A percentile compares a stretch with the other conserved stretches of the same genome.
These are phyloP conservation scores for Dictyophora rubrovolvata DNA, from an alignment of 768 basidiomycete species.

Conservation along the genomic window DNA sequence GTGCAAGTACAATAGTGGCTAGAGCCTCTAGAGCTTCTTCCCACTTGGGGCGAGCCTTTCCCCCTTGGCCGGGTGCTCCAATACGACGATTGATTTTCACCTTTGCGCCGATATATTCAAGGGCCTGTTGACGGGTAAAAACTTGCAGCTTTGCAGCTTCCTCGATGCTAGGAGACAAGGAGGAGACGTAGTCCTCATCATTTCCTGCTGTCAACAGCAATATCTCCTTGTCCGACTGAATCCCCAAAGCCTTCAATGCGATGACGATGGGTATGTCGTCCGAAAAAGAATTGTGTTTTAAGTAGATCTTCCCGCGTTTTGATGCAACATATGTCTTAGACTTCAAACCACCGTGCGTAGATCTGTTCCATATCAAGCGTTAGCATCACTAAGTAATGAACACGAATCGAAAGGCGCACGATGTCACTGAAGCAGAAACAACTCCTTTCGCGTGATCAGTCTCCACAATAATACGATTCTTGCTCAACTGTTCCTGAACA, in stretches of 20 bases:
- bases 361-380: constrained; percentile 30
- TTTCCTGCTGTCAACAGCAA: constrained; percentile 88
- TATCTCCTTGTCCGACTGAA: constrained; percentile 97
- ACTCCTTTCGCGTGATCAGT: constrained; percentile 81
- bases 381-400: background rate
- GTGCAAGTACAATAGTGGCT: constrained; percentile 95
- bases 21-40: constrained; percentile 95
- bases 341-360: constrained; percentile 76
- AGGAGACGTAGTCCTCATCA: constrained; percentile 75
- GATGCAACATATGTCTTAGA: constrained; percentile 97
- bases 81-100: constrained; percentile 81
- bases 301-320: constrained; percentile 89
- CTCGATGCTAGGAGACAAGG: constrained; percentile 87
- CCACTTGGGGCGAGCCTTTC: constrained; percentile 77
- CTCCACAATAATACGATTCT: constrained; percentile 98
- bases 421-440: constrained; percentile 93
- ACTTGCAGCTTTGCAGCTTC: constrained; percentile 87
- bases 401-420: constrained; percentile 41
- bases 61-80: constrained; percentile 27
- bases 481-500: constrained; percentile 97
- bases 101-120: constrained; percentile 89
- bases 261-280: constrained; percentile 96
- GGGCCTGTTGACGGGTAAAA: constrained; percentile 86
- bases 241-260: constrained; percentile 91
- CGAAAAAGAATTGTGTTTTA: constrained; percentile 94